Base-by-base conservation (phyloP, 495 filamentous ascomycete genomes). In the Aspergillus cavernicola region DNA sequence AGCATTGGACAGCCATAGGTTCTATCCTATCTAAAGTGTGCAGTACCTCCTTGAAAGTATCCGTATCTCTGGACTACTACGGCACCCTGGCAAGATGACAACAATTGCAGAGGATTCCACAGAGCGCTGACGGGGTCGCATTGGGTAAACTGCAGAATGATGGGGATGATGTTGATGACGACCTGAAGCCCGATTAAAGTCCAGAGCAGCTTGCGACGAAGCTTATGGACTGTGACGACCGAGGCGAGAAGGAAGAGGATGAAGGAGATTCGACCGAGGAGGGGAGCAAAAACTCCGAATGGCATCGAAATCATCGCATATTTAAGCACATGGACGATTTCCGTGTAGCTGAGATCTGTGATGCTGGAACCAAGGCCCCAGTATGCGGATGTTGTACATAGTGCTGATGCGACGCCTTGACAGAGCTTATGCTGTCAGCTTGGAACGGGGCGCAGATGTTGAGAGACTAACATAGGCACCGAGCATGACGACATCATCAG, bases 11-110 rank as follows among this genome's bases (percentile, higher is more conserved):
- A 29, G 4, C 26, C 4, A 29, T 4, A 5, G 26, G 6, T 16
- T 9, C 2, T 22, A 20, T 40, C 18, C 2, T 18, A 12, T 38
- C 11, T 1, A 23, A 12, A 9, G 29, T 3, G 6, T 9, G 10
- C 10, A 5, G 16, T 52, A 52, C 49, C 49, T 36, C 49, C 49
- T 33, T 43, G 49, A 12, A 52, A 52, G 15, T 52, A 52, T 4
- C 49, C 49, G 6, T 15, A 52, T 10, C 36, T 12, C 29, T 35
- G 38, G 0, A 52, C 38, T 3, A 24, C 18, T 1, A 35, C 9
- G 3, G 28, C 28, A 6, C 38, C n/a, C 12, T 32, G 19, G n/a
- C 49, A 52, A 4, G 12, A 0, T 13, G 6, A 2, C 22, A 22
- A 3, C 15, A 43, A 4, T 9, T 36, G 3, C 2, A 35, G 13